Evolutionary conservation across 2,329 filamentous ascomycete species (phyloP).

Genomic region (Fusarium foetens): DNA sequence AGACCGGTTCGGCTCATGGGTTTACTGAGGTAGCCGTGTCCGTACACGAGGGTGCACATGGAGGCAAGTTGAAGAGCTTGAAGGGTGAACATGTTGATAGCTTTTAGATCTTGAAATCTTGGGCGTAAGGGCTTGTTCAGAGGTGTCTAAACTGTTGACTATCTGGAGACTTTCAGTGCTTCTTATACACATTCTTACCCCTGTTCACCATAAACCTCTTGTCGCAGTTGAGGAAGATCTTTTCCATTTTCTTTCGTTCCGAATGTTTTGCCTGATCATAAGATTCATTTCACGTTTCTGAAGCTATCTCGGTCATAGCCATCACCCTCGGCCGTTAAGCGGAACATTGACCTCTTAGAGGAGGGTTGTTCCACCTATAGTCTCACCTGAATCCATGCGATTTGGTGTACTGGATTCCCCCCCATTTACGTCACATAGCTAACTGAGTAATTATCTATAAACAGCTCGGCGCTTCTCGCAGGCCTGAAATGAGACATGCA

Average conservation of each 20-base stretch:
- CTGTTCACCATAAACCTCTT: rapidly evolving
- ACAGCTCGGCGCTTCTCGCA: too few relatives aligned
- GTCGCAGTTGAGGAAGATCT: rapidly evolving
- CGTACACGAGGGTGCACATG: not conserved
- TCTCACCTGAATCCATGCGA: too few relatives aligned
- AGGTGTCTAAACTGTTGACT: rapidly evolving
- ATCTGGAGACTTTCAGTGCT: rapidly evolving
- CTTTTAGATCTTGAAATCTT: not conserved
- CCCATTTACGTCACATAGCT: too few relatives aligned
- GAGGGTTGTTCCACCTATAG: not conserved
- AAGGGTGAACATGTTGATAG: not conserved
- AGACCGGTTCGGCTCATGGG: constrained; percentile 36
- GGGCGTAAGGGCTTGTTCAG: rapidly evolving
- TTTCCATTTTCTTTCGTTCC: not conserved
- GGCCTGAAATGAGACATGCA: too few relatives aligned
- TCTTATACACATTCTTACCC: not conserved
- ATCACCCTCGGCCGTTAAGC: not conserved
- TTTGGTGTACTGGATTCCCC: too few relatives aligned
- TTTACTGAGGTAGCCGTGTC: constrained; percentile 31
- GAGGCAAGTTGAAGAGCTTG: constrained; percentile 1
- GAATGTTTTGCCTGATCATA: not conserved
- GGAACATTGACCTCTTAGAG: not conserved
- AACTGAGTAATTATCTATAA: too few relatives aligned
- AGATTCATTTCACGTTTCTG: rapidly evolving
- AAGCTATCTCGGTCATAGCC: not conserved